A percentile compares a stretch with the other conserved stretches of the same genome.
Conservation (phyloP, 345 rosid genomes). For the Hypericum androsaemum region DNA sequence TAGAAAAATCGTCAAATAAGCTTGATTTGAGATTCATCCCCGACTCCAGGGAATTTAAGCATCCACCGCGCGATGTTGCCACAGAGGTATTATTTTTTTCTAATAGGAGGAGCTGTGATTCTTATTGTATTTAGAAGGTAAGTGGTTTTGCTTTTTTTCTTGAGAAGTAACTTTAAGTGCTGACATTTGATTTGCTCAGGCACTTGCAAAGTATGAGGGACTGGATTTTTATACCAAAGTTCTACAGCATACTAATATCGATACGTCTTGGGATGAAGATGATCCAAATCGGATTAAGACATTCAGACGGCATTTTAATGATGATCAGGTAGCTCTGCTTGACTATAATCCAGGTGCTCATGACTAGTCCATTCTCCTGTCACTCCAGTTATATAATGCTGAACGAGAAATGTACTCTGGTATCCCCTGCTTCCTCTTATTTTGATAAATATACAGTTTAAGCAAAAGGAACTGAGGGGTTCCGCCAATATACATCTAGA, state of each 20-base stretch:
- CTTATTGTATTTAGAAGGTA: not conserved
- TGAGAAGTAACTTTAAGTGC: not conserved
- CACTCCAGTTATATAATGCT: not conserved
- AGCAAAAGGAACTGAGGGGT: too few species aligned
- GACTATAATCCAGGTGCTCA: slow-evolving; percentile 5
- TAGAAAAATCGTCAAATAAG: slow-evolving; percentile 85
- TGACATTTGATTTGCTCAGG: slow-evolving; percentile 30
- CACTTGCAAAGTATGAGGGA: slow-evolving; percentile 61
- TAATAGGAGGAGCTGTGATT: not conserved
- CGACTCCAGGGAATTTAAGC: slow-evolving; percentile 79
- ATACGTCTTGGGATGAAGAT: slow-evolving; percentile 92
- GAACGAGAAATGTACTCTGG: not conserved
- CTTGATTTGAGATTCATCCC: slow-evolving; percentile 91
- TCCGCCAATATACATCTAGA: too few species aligned
- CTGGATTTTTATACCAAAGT: slow-evolving; percentile 70
- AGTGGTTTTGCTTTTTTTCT: not conserved
- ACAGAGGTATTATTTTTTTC: slow-evolving; percentile 47
- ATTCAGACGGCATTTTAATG: slow-evolving; percentile 58
- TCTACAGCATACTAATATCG: slow-evolving; percentile 68
- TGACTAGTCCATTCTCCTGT: slow-evolving; percentile 1
- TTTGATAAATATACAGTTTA: too few species aligned
- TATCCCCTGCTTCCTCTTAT: too few species aligned
- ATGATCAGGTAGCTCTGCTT: slow-evolving; percentile 52
- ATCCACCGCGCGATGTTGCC: slow-evolving; percentile 79
- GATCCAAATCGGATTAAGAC: slow-evolving; percentile 79